A percentile compares a stretch with the other conserved stretches of the same genome.
These are phyloP conservation scores for Diplodia mutila DNA, from an alignment of 2,329 filamentous ascomycete genomes.

Conservation along the genomic window DNA sequence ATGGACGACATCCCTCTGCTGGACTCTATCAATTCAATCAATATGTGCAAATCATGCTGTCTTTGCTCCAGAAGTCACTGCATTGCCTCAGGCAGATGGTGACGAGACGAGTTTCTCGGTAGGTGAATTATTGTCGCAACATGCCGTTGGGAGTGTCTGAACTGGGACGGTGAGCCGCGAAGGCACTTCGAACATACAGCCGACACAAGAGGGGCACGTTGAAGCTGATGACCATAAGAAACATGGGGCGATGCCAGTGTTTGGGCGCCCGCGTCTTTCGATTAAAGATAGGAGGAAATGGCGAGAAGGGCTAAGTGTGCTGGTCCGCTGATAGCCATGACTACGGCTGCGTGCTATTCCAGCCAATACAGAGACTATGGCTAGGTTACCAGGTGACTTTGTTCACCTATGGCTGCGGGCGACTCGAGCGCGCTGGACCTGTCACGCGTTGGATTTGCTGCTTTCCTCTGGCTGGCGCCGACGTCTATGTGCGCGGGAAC, in stretches of 20 bases:
- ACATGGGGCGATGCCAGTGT: background rate
- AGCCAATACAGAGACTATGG: background rate
- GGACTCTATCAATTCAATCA: background rate
- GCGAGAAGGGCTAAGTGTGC: background rate
- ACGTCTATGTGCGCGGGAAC: background rate
- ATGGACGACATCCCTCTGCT: background rate
- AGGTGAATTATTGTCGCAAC: no score
- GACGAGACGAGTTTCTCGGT: no score
- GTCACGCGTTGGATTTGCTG: background rate
- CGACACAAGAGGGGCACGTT: background rate
- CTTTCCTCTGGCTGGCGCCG: background rate
- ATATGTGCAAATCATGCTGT: background rate
- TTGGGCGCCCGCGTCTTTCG: background rate
- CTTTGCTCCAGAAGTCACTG: no score
- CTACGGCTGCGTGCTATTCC: background rate
- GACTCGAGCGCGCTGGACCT: background rate
- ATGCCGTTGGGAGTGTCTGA: no score
- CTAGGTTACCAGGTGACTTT: background rate
- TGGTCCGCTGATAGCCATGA: background rate
- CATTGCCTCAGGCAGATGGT: no score
- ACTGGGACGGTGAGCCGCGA: background rate
- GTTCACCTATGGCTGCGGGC: background rate
- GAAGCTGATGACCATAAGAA: background rate
- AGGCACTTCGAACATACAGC: background rate
- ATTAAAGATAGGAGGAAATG: background rate